These are phyloP conservation scores for Cryptococcus hybrid DNA, from an alignment of 1,284 basidiomycete species.

Conservation along the genomic window DNA sequence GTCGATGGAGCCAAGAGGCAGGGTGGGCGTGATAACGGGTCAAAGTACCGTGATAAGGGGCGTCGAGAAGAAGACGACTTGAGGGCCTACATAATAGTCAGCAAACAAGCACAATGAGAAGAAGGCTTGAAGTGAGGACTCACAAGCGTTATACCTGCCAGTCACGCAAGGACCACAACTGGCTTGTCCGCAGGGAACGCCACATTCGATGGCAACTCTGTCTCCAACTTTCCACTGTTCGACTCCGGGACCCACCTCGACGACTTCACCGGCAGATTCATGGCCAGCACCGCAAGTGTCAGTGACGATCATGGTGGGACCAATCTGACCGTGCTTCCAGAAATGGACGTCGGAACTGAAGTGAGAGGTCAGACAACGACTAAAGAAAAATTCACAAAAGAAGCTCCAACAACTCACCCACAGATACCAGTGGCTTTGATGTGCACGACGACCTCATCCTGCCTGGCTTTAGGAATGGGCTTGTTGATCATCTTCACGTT, in stretches of 20 bases:
- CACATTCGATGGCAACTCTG: slow-evolving; percentile 55
- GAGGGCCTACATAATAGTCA: slow-evolving; percentile 35
- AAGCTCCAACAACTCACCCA: slow-evolving; percentile 35
- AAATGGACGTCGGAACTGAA: slow-evolving; percentile 54
- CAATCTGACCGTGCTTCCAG: slow-evolving; percentile 55
- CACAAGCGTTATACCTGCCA: slow-evolving; percentile 56
- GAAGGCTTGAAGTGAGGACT: slow-evolving; percentile 12
- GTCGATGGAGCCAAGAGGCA: slow-evolving; percentile 56
- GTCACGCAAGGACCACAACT: slow-evolving; percentile 54
- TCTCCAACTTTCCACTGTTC: slow-evolving; percentile 48
- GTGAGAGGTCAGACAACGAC: not conserved
- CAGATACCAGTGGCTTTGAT: slow-evolving; percentile 54
- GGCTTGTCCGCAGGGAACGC: slow-evolving; percentile 54
- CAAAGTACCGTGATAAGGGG: slow-evolving; percentile 53
- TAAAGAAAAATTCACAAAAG: not conserved
- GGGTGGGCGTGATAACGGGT: slow-evolving; percentile 56
- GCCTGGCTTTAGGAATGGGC: slow-evolving; percentile 41
- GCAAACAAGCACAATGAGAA: not conserved
- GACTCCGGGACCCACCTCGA: slow-evolving; percentile 52
- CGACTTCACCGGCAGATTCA: slow-evolving; percentile 53
- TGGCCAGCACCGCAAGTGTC: slow-evolving; percentile 48
- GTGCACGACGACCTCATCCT: slow-evolving; percentile 51
- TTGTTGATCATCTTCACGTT: slow-evolving; percentile 51
- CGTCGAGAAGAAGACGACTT: slow-evolving; percentile 54
- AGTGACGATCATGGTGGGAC: slow-evolving; percentile 45